Evolutionary conservation across 164 flowering plant genomes (phyloP).

Genomic region (Magnolia changhungtana): DNA sequence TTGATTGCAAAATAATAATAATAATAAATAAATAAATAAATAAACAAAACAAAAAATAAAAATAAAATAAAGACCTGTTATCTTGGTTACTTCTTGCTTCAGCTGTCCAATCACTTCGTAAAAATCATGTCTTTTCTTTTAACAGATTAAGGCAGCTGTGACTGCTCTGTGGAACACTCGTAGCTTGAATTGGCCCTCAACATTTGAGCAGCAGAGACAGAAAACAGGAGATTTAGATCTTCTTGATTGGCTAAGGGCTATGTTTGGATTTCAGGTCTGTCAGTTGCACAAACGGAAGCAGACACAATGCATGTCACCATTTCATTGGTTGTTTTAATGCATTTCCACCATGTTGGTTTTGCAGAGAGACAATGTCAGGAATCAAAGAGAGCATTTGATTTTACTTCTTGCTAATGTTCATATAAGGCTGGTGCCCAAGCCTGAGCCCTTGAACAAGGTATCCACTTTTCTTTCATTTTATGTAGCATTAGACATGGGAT

Average conservation of each 20-base stretch:
- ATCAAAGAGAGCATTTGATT: constrained; percentile 91
- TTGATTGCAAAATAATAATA: background rate
- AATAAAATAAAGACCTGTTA: too few species aligned
- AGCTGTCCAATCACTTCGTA: background rate
- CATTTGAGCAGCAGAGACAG: constrained; percentile 74
- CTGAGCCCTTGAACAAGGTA: constrained; percentile 89
- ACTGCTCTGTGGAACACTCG: constrained; percentile 77
- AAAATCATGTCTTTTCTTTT: constrained; percentile 1
- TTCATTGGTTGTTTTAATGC: background rate
- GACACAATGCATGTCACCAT: background rate
- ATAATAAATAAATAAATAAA: too few species aligned
- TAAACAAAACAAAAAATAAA: too few species aligned
- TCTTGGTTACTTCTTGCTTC: background rate
- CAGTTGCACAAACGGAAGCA: background rate
- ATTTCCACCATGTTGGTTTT: constrained; percentile 18
- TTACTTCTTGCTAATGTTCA: constrained; percentile 81
- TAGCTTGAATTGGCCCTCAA: constrained; percentile 81
- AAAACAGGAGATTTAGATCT: constrained; percentile 81
- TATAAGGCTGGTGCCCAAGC: constrained; percentile 80
- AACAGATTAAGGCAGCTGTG: constrained; percentile 90
- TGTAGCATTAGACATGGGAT: background rate
- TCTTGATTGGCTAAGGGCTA: constrained; percentile 94
- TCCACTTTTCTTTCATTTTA: background rate
- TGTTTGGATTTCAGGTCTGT: constrained; percentile 97
- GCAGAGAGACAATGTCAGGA: constrained; percentile 96